A percentile compares a stretch with the other conserved stretches of the same genome.
These are phyloP conservation scores for Graphilbum fragrans DNA, from an alignment of 2,329 filamentous ascomycete species.

Conservation along the genomic window DNA sequence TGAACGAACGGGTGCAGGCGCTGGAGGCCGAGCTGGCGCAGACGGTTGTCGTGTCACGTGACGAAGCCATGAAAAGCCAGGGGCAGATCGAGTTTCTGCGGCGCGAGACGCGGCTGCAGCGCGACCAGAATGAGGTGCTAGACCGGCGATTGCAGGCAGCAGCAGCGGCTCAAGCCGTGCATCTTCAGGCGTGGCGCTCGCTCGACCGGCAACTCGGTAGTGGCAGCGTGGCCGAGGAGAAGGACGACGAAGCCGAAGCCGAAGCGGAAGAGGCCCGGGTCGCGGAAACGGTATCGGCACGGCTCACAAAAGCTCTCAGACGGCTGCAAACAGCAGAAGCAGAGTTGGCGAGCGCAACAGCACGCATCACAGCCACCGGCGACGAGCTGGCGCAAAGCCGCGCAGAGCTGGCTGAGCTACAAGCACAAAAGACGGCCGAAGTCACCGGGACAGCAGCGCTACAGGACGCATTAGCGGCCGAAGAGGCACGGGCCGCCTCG, in stretches of 20 bases:
- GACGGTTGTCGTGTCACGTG: constrained; percentile 42
- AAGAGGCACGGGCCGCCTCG: constrained; percentile 71
- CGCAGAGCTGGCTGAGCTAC: constrained; percentile 40
- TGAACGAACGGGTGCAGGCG: constrained; percentile 54
- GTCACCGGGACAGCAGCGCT: too few species aligned
- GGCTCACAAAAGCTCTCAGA: too few species aligned
- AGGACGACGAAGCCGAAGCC: constrained; percentile 24
- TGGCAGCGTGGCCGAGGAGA: constrained; percentile 41
- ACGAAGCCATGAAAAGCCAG: constrained; percentile 45
- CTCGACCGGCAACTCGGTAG: too few species aligned
- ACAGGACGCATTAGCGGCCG: constrained; percentile 62
- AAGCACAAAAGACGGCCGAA: too few species aligned
- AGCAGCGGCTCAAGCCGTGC: too few species aligned
- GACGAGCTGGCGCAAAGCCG: constrained; percentile 41
- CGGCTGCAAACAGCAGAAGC: too few species aligned
- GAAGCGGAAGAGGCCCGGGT: background rate
- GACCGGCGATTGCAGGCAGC: constrained; percentile 46
- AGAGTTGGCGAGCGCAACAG: too few species aligned
- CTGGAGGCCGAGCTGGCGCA: constrained; percentile 62
- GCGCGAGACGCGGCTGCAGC: constrained; percentile 46
- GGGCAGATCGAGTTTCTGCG: constrained; percentile 51
- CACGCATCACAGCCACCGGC: too few species aligned
- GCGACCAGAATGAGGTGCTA: constrained; percentile 46
- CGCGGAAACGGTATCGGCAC: constrained; percentile 37
- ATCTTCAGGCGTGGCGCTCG: too few species aligned